Evolutionary conservation across 2,329 filamentous ascomycete species (phyloP).

Genomic region (Geosmithia flava): DNA sequence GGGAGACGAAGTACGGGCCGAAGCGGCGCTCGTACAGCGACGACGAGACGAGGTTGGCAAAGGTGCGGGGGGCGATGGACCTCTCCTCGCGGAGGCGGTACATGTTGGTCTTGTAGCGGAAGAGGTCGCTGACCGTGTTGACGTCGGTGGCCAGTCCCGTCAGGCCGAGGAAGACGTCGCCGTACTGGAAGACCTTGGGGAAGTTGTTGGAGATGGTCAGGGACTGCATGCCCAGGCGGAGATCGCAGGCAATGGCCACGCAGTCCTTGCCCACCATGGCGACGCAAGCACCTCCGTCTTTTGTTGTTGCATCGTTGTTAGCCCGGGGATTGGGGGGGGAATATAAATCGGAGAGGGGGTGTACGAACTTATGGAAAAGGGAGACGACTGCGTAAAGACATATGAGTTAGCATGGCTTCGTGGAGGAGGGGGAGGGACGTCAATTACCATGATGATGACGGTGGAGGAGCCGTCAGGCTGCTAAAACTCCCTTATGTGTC

Average conservation of each 20-base stretch:
- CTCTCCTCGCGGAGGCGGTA: conserved; percentile 98
- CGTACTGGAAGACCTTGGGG: conserved; percentile 98
- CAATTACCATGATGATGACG: conserved; percentile 15
- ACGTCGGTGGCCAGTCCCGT: conserved; percentile 96
- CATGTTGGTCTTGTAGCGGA: conserved; percentile 99
- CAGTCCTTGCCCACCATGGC: conserved; percentile 99
- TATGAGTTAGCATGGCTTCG: conserved; percentile 13
- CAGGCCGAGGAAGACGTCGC: conserved; percentile 86
- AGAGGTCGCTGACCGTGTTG: conserved; percentile 84
- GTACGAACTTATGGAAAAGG: conserved; percentile 84
- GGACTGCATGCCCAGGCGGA: conserved; percentile 90
- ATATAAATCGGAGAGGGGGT: neutral
- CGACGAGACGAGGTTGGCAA: conserved; percentile 88
- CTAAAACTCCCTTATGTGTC: conserved; percentile 1
- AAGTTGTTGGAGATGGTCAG: conserved; percentile 99
- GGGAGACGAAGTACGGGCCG: conserved; percentile 91
- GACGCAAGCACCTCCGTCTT: conserved; percentile 84
- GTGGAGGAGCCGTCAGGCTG: conserved; percentile 1
- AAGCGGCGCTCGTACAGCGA: conserved; percentile 92
- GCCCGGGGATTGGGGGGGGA: neutral
- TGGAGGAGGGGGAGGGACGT: conserved; percentile 11
- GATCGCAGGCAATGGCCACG: conserved; percentile 97
- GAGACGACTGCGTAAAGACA: conserved; percentile 52
- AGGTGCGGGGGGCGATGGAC: conserved; percentile 84
- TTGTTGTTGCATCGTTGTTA: neutral